These are phyloP conservation scores for Aspergillus hortae DNA, from an alignment of 2,329 filamentous ascomycete species.

Conservation along the genomic window DNA sequence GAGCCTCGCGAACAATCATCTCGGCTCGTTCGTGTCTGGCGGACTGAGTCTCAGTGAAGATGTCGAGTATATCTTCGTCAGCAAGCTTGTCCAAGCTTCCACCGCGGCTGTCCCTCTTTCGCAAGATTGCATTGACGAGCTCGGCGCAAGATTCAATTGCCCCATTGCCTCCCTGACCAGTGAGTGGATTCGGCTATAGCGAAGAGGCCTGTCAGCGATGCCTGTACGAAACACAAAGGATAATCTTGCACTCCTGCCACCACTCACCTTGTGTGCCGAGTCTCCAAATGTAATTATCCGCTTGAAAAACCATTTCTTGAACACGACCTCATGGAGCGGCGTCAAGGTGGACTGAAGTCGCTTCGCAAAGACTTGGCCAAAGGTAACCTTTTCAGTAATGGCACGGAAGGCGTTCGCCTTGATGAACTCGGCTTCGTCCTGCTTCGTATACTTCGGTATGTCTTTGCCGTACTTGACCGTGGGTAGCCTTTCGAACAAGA, in stretches of 20 bases:
- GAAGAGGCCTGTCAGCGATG: not conserved
- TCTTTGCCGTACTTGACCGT: not conserved
- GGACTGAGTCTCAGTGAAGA: not conserved
- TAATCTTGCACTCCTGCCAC: no score
- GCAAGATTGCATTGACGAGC: not conserved
- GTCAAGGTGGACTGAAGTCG: not conserved
- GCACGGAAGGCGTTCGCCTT: not conserved
- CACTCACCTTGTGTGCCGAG: constrained; percentile 1
- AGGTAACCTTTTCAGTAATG: not conserved
- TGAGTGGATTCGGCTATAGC: not conserved
- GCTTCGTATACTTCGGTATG: not conserved
- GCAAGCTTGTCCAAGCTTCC: not conserved
- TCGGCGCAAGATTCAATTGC: constrained; percentile 2
- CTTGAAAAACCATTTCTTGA: constrained; percentile 1
- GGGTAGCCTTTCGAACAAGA: not conserved
- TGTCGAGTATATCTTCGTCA: not conserved
- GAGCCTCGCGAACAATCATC: not conserved
- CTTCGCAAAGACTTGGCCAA: not conserved
- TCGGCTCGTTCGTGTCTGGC: not conserved
- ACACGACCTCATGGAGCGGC: not conserved
- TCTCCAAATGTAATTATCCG: constrained; percentile 1
- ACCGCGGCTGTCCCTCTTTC: not conserved
- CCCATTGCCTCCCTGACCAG: not conserved
- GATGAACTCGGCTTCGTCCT: not conserved
- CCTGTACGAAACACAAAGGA: no score